Conservation (phyloP, 139 green algal genomes). For the Asterochloris erici region DNA sequence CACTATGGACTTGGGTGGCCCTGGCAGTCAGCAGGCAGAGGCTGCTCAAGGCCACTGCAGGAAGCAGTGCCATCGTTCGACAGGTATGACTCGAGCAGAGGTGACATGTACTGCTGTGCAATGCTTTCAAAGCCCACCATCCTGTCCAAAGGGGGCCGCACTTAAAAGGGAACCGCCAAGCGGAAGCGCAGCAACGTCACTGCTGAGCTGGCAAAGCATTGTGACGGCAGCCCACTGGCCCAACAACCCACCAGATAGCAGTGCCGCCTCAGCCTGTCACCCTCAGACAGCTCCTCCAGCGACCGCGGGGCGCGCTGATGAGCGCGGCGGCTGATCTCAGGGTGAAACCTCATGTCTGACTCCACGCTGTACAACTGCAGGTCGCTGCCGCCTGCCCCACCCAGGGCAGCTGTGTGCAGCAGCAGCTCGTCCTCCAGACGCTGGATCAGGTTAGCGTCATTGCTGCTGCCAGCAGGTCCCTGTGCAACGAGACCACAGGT, state of each 20-base stretch:
- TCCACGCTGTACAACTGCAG: not conserved
- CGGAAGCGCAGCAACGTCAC: not conserved
- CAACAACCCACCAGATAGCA: slow-evolving; percentile 5
- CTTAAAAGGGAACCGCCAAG: not conserved
- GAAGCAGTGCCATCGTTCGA: not conserved
- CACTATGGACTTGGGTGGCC: too few species aligned
- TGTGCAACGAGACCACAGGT: not conserved
- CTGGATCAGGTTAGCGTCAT: slow-evolving; percentile 1
- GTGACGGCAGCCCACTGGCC: not conserved
- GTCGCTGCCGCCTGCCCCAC: not conserved
- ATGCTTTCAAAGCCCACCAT: too few species aligned
- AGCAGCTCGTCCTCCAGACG: slow-evolving; percentile 17
- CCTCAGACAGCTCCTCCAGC: slow-evolving; percentile 24
- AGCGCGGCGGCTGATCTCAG: slow-evolving; percentile 15
- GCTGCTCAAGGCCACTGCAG: too few species aligned
- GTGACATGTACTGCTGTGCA: not conserved
- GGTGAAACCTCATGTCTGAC: slow-evolving; percentile 11
- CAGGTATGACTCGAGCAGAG: not conserved
- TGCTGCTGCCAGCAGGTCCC: not conserved
- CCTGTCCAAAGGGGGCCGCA: not conserved
- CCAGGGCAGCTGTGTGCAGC: slow-evolving; percentile 10
- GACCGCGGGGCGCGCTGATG: not conserved
- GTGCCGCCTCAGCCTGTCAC: slow-evolving; percentile 14
- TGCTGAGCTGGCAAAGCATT: not conserved
- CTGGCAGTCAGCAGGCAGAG: too few species aligned